Conservation (phyloP, 2,329 filamentous ascomycete genomes). For the Penicillium sp. region DNA sequence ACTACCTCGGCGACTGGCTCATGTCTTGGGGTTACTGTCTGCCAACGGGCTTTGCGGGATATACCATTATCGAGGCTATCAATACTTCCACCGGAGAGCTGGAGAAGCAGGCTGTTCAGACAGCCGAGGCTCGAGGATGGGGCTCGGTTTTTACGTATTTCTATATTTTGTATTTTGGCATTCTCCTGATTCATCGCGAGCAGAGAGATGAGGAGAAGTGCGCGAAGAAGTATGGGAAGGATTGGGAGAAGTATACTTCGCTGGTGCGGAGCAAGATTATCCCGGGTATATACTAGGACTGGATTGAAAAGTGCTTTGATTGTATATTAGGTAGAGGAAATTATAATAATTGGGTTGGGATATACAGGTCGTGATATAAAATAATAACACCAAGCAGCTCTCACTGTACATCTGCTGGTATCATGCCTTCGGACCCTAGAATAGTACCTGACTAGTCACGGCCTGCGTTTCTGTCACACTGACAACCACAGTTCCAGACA, state of each 20-base stretch:
- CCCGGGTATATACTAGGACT: slow-evolving; percentile 70
- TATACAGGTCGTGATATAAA: too few species aligned
- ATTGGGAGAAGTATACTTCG: slow-evolving; percentile 86
- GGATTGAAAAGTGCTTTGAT: neutral
- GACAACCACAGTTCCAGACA: neutral
- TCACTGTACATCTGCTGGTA: too few species aligned
- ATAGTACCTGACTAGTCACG: too few species aligned
- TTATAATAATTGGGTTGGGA: neutral
- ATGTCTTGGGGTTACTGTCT: slow-evolving; percentile 89
- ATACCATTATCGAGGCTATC: slow-evolving; percentile 58
- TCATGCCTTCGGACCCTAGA: too few species aligned
- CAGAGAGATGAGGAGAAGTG: slow-evolving; percentile 88
- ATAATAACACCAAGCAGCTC: too few species aligned
- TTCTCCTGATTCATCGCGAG: slow-evolving; percentile 82
- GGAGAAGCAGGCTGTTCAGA: slow-evolving; percentile 68
- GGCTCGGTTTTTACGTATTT: slow-evolving; percentile 91
- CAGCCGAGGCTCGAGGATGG: slow-evolving; percentile 72
- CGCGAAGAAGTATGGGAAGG: slow-evolving; percentile 80
- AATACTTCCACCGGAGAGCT: slow-evolving; percentile 55
- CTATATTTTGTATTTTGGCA: slow-evolving; percentile 86
- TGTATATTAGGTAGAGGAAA: neutral
- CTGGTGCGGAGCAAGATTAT: slow-evolving; percentile 78
- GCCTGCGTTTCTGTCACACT: too few species aligned
- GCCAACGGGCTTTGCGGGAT: slow-evolving; percentile 80
- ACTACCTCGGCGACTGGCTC: slow-evolving; percentile 93